Evolutionary conservation across 805 yeast genomes (phyloP).

Genomic region (Saturnispora sanitii): DNA sequence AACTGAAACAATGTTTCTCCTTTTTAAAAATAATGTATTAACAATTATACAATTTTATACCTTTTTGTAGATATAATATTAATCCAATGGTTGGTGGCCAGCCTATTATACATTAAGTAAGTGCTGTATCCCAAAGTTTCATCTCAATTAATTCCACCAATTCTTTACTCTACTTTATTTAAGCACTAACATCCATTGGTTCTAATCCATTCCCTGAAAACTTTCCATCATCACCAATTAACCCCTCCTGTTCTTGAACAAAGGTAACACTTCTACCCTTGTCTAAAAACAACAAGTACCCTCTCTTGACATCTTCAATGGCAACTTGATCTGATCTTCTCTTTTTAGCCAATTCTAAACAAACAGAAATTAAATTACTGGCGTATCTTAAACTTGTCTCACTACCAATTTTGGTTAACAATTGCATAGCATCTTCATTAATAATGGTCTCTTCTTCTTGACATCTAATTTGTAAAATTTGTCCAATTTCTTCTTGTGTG

Average conservation of each 20-base stretch:
- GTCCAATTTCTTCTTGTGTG: conserved; percentile 66
- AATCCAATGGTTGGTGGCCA: too few relatives aligned
- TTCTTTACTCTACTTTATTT: neutral
- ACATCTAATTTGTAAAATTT: conserved; percentile 77
- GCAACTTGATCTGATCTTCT: conserved; percentile 59
- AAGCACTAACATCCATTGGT: conserved; percentile 29
- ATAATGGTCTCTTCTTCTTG: conserved; percentile 64
- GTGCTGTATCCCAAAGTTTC: too few relatives aligned
- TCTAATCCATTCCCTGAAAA: conserved; percentile 34
- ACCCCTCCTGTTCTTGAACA: conserved; percentile 44
- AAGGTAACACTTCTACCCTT: conserved; percentile 71
- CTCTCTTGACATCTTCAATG: conserved; percentile 71
- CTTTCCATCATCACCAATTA: conserved; percentile 70
- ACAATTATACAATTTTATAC: too few relatives aligned
- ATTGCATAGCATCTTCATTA: conserved; percentile 58
- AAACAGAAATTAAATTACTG: conserved; percentile 81
- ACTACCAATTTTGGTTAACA: conserved; percentile 64
- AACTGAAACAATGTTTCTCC: too few relatives aligned
- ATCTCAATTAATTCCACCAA: too few relatives aligned
- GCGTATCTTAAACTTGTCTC: conserved; percentile 84
- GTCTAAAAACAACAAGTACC: conserved; percentile 75
- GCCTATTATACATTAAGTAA: too few relatives aligned
- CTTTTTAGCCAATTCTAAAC: conserved; percentile 71
- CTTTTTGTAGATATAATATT: too few relatives aligned
- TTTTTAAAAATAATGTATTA: too few relatives aligned